These are phyloP conservation scores for Deakozyma indianensis DNA, from an alignment of 805 yeast species.

Conservation along the genomic window DNA sequence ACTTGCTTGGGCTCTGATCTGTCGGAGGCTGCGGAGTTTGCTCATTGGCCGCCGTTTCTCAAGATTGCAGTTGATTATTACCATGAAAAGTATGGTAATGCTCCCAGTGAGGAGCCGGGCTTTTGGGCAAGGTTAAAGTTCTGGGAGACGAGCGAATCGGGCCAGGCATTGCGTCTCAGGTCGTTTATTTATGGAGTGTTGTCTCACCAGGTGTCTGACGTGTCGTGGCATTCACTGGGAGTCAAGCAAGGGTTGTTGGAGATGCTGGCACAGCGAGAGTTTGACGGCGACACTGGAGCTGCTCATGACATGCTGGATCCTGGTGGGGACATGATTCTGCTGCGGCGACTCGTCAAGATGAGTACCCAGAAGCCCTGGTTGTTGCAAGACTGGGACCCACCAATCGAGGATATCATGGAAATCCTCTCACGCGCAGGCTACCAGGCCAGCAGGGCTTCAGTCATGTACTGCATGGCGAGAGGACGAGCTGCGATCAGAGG, in stretches of 20 bases:
- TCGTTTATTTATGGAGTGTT: constrained; percentile 46
- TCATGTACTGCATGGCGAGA: constrained; percentile 37
- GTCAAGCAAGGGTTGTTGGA: constrained; percentile 40
- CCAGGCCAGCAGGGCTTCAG: constrained; percentile 19
- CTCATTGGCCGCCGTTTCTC: constrained; percentile 62
- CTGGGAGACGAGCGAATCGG: neutral
- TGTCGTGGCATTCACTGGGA: constrained; percentile 53
- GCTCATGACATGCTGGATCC: constrained; percentile 46
- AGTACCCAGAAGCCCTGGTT: constrained; percentile 18
- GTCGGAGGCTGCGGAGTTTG: constrained; percentile 40
- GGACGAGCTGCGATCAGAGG: constrained; percentile 38
- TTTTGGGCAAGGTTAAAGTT: neutral
- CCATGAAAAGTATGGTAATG: constrained; percentile 17
- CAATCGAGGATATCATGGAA: constrained; percentile 29
- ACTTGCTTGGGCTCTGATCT: constrained; percentile 31
- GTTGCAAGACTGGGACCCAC: constrained; percentile 21
- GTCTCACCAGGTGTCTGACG: constrained; percentile 50
- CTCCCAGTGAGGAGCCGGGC: neutral
- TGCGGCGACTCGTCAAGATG: constrained; percentile 26
- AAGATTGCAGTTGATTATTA: constrained; percentile 31
- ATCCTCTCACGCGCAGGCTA: constrained; percentile 28
- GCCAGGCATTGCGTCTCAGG: constrained; percentile 24
- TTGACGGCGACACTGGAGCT: constrained; percentile 30
- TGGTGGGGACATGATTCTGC: constrained; percentile 46
- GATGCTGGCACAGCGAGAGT: constrained; percentile 38